Conservation (phyloP, 2,329 filamentous ascomycete species). For the Aspergillus cejpii region DNA sequence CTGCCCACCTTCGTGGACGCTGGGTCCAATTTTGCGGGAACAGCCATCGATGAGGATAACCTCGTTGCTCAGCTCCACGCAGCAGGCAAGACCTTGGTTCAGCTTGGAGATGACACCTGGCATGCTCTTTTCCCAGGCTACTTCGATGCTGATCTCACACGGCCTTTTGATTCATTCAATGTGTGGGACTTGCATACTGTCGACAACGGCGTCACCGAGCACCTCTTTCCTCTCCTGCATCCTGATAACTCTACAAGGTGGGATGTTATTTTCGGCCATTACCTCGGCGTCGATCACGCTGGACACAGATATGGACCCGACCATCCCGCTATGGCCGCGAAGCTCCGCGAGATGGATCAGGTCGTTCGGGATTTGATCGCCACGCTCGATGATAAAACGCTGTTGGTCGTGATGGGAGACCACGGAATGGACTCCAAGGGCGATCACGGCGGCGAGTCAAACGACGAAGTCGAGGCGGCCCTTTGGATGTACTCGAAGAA, state of each 20-base stretch:
- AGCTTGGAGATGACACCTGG: conserved; percentile 98
- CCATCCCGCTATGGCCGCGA: conserved; percentile 83
- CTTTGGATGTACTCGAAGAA: conserved; percentile 98
- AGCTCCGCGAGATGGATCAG: conserved; percentile 82
- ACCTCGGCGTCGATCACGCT: conserved; percentile 91
- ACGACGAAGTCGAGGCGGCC: conserved; percentile 89
- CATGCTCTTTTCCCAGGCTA: conserved; percentile 86
- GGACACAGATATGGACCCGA: conserved; percentile 93
- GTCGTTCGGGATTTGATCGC: conserved; percentile 67
- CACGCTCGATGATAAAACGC: conserved; percentile 71
- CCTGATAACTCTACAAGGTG: conserved; percentile 61
- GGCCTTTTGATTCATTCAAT: conserved; percentile 92
- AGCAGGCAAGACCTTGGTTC: conserved; percentile 71
- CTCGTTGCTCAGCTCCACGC: conserved; percentile 57
- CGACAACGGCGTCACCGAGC: conserved; percentile 87
- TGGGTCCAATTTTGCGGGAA: conserved; percentile 91
- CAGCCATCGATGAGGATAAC: conserved; percentile 90
- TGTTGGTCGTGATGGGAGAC: conserved; percentile 96
- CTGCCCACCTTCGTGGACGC: conserved; percentile 90
- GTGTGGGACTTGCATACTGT: conserved; percentile 97
- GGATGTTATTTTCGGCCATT: conserved; percentile 94
- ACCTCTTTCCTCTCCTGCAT: conserved; percentile 70
- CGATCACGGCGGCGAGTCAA: conserved; percentile 95
- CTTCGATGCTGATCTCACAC: conserved; percentile 79
- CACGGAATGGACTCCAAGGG: conserved; percentile 98